Conservation (phyloP, 2,329 filamentous ascomycete genomes). For the Fusarium avenaceum region DNA sequence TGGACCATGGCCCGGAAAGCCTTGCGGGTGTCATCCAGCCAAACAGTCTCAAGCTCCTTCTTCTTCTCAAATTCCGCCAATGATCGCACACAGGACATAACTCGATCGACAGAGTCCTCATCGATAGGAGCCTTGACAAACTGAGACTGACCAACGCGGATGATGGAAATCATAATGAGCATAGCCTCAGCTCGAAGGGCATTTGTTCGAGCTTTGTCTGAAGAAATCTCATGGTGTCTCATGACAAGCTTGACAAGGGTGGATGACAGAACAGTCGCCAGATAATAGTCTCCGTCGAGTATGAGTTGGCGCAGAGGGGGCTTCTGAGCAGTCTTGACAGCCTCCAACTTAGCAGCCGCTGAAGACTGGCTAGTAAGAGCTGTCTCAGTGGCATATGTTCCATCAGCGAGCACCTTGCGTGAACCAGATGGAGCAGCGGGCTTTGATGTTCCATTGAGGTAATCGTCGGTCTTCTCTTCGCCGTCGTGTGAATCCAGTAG, state of each 20-base stretch:
- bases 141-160: constrained; percentile 97
- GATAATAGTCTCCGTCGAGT: constrained; percentile 96
- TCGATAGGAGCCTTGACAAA: constrained; percentile 98
- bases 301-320: constrained; percentile 95
- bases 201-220: constrained; percentile 88
- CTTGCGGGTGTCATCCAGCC: constrained; percentile 93
- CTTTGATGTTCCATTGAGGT: constrained; percentile 86
- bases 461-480: constrained; percentile 72
- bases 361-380: constrained; percentile 94
- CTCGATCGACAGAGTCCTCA: constrained; percentile 96
- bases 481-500: constrained; percentile 87
- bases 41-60: constrained; percentile 92
- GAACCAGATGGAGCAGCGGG: constrained; percentile 83
- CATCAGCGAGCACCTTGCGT: constrained; percentile 92
- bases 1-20: constrained; percentile 98
- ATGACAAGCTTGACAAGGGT: constrained; percentile 98
- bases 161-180: constrained; percentile 99
- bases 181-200: constrained; percentile 96
- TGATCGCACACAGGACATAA: constrained; percentile 97
- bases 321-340: constrained; percentile 96
- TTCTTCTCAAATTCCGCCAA: constrained; percentile 90
- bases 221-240: constrained; percentile 93
- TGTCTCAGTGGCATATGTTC: constrained; percentile 97
- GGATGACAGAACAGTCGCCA: constrained; percentile 93
- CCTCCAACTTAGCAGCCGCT: constrained; percentile 90